phyloP scores from a whole-genome alignment of 495 filamentous ascomycete genomes.

The Aspergillus steynii region DNA sequence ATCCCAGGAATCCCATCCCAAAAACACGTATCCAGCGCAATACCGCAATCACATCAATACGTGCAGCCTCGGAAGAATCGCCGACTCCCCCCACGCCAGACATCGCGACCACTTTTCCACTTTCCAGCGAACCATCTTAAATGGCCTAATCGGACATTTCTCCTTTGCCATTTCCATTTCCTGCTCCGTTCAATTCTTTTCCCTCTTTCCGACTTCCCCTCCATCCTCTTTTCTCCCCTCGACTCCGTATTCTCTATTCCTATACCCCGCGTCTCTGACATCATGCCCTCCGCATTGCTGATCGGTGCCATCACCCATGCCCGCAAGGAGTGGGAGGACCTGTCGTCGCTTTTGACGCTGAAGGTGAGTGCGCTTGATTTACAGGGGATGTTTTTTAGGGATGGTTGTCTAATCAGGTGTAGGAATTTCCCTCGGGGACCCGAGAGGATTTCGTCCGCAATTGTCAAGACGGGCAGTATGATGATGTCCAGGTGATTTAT shows the following conservation, averaged over 20 bases:
- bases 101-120: background rate
- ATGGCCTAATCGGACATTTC: background rate
- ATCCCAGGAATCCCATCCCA: too few relatives aligned
- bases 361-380: slow-evolving; percentile 39
- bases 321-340: slow-evolving; percentile 56
- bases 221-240: background rate
- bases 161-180: background rate
- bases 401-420: background rate
- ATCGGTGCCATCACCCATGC: slow-evolving; percentile 57
- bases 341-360: slow-evolving; percentile 51
- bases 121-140: background rate
- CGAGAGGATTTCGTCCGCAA: slow-evolving; percentile 54
- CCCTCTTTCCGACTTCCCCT: background rate
- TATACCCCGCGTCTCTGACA: slow-evolving; percentile 29
- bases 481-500: slow-evolving; percentile 59
- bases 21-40: too few relatives aligned
- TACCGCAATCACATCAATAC: background rate
- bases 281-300: slow-evolving; percentile 49
- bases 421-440: slow-evolving; percentile 57
- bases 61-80: background rate
- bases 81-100: background rate
- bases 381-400: background rate
- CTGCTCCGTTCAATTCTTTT: background rate
- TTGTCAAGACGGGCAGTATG: slow-evolving; percentile 54
- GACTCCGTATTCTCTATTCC: slow-evolving; percentile 6